Percentiles rank a stretch among this genome's conserved stretches.
These are phyloP conservation scores for Candolleomyces eurysporus DNA, from an alignment of 768 basidiomycete species.

Conservation along the genomic window DNA sequence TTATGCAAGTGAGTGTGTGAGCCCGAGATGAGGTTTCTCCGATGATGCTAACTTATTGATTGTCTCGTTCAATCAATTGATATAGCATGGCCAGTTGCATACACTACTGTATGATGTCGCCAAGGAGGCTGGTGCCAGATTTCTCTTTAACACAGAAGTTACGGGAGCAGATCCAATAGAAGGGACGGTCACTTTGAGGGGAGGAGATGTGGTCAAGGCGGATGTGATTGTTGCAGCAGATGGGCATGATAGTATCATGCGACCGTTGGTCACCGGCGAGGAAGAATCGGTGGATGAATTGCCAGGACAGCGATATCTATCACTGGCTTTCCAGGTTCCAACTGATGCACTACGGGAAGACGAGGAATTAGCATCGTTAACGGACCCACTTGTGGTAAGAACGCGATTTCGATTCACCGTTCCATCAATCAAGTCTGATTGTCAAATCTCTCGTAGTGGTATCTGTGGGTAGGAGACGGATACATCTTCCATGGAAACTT, in stretches of 20 bases:
- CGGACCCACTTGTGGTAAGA: slow-evolving; percentile 29
- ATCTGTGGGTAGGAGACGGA: slow-evolving; percentile 31
- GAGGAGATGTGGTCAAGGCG: slow-evolving; percentile 41
- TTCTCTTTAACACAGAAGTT: slow-evolving; percentile 41
- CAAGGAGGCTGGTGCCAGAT: slow-evolving; percentile 42
- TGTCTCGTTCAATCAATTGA: not conserved
- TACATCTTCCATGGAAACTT: slow-evolving; percentile 17
- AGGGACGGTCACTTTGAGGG: slow-evolving; percentile 36
- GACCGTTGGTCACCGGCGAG: slow-evolving; percentile 29
- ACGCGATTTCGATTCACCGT: not conserved
- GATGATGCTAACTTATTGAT: no score
- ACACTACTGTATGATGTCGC: slow-evolving; percentile 46
- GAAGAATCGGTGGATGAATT: slow-evolving; percentile 8
- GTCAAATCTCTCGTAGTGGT: slow-evolving; percentile 26
- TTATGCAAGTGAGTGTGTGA: slow-evolving; percentile 36
- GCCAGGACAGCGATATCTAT: slow-evolving; percentile 21
- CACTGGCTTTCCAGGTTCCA: slow-evolving; percentile 32
- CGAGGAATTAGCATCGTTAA: slow-evolving; percentile 27
- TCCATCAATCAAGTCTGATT: not conserved
- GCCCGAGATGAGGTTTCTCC: not conserved
- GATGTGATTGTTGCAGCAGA: slow-evolving; percentile 64
- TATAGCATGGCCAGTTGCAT: slow-evolving; percentile 53
- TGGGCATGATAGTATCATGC: slow-evolving; percentile 44
- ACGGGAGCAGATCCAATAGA: slow-evolving; percentile 25
- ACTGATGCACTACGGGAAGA: slow-evolving; percentile 27